A percentile compares a stretch with the other conserved stretches of the same genome.
Conservation (phyloP, 1,139 yeast species). For the Wickerhamomyces sp. region DNA sequence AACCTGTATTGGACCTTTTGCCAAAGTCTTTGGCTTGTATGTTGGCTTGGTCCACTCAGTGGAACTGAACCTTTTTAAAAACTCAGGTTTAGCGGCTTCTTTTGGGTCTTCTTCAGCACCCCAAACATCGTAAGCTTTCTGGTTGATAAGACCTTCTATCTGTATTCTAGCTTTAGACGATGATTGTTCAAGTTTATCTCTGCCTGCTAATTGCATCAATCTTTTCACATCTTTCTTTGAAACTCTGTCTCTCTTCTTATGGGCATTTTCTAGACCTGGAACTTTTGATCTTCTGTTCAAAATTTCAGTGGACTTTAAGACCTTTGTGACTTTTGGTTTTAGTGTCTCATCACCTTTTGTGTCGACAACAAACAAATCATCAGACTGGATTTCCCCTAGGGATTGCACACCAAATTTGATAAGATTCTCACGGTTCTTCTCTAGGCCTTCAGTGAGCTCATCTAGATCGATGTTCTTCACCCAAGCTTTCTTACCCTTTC, state of each 20-base stretch:
- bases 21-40: constrained; percentile 52
- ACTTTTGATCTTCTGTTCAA: constrained; percentile 73
- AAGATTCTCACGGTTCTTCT: constrained; percentile 61
- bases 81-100: constrained; percentile 32
- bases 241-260: constrained; percentile 45
- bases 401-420: constrained; percentile 55
- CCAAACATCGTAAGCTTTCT: constrained; percentile 65
- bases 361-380: constrained; percentile 68
- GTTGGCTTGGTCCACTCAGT: constrained; percentile 50
- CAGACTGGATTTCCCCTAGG: constrained; percentile 31
- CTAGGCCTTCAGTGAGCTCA: constrained; percentile 70
- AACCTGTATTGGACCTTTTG: constrained; percentile 46
- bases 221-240: constrained; percentile 61
- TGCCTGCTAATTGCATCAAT: constrained; percentile 77
- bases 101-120: constrained; percentile 31
- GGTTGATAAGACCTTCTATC: constrained; percentile 56
- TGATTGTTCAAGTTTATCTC: constrained; percentile 51
- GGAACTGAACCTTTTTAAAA: constrained; percentile 37
- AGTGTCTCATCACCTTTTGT: constrained; percentile 50
- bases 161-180: constrained; percentile 44
- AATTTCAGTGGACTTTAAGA: constrained; percentile 69
- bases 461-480: constrained; percentile 86
- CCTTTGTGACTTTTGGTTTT: constrained; percentile 39
- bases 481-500: constrained; percentile 96
- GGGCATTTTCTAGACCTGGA: constrained; percentile 49